phyloP scores from a whole-genome alignment of 768 basidiomycete species.

The Cyathus striatus region DNA sequence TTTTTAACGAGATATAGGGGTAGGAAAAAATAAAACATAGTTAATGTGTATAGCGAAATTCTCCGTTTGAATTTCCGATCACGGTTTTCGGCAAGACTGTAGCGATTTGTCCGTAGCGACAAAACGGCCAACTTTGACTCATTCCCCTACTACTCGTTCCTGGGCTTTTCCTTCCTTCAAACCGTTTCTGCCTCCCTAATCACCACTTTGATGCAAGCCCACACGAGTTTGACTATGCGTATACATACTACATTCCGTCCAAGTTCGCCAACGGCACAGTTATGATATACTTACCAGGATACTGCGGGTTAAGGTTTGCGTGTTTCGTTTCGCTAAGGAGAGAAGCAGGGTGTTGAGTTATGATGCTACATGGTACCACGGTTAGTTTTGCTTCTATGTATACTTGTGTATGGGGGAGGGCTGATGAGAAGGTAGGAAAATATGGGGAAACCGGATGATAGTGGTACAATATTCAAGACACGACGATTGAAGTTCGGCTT shows the following conservation, averaged over 20 bases:
- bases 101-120: no score
- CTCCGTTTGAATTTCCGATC: no score
- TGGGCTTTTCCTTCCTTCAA: no score
- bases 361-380: constrained; percentile 88
- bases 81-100: no score
- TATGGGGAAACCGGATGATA: constrained; percentile 25
- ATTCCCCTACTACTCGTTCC: no score
- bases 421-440: constrained; percentile 44
- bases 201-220: no score
- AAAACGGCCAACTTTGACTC: no score
- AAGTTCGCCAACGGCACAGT: constrained; percentile 52
- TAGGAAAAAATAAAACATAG: no score
- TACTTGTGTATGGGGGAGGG: background rate
- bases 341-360: constrained; percentile 73
- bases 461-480: constrained; percentile 65
- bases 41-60: no score
- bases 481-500: constrained; percentile 55
- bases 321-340: constrained; percentile 79
- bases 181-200: no score
- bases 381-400: constrained; percentile 16
- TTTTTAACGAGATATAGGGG: no score
- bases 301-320: constrained; percentile 86
- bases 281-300: constrained; percentile 93
- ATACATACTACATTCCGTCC: constrained; percentile 86
- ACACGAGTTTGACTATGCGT: no score